A percentile compares a stretch with the other conserved stretches of the same genome.
Evolutionary conservation across 176 grass and related monocot species (phyloP).

Genomic region (Aegilops longissima): DNA sequence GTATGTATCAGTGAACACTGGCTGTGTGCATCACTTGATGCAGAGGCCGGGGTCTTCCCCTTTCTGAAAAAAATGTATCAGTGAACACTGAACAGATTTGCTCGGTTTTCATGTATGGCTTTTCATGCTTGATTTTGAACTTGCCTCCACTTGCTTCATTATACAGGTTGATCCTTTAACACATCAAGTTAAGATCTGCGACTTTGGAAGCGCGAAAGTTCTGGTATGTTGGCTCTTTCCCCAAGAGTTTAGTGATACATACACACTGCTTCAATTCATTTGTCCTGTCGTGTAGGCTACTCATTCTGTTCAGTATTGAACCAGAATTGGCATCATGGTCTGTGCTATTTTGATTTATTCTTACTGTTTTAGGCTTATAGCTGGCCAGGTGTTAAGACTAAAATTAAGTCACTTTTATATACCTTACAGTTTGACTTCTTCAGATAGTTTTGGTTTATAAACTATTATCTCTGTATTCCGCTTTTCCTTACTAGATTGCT

Average conservation of each 20-base stretch:
- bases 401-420: conserved; percentile 10
- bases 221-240: conserved; percentile 40
- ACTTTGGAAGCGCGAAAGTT: conserved; percentile 81
- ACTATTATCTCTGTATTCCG: not conserved
- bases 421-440: not conserved
- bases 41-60: no score
- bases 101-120: not conserved
- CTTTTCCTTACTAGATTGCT: not conserved
- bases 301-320: not conserved
- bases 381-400: not conserved
- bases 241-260: not conserved
- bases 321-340: not conserved
- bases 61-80: no score
- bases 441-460: not conserved
- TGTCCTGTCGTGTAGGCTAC: not conserved
- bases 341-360: not conserved
- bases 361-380: not conserved
- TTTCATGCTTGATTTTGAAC: not conserved
- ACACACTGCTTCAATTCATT: not conserved
- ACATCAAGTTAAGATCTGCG: conserved; percentile 67
- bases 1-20: conserved; percentile 22
- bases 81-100: not conserved
- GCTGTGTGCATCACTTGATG: no score
- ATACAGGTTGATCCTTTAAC: conserved; percentile 63
- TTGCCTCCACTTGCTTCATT: not conserved